phyloP scores from a whole-genome alignment of 768 basidiomycete species.

The Candolleomyces aberdarensis region DNA sequence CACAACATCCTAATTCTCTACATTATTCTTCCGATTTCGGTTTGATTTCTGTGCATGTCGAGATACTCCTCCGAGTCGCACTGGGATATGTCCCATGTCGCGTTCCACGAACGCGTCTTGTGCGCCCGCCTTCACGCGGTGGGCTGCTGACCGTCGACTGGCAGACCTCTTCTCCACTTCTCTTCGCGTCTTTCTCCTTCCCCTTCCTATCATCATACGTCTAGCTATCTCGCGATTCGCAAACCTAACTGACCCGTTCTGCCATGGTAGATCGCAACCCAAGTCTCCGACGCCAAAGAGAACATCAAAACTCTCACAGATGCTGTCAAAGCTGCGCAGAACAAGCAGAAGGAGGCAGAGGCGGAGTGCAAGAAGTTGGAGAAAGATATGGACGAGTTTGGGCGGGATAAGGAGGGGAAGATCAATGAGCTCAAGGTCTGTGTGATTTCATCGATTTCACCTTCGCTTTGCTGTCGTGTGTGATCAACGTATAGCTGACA shows the following conservation, averaged over 20 bases:
- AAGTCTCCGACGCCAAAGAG: constrained; percentile 72
- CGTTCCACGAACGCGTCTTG: too few species aligned
- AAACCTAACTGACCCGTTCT: neutral
- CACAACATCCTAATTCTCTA: too few species aligned
- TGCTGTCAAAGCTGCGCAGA: constrained; percentile 61
- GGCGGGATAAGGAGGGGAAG: constrained; percentile 98
- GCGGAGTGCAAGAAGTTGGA: constrained; percentile 85
- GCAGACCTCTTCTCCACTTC: too few species aligned
- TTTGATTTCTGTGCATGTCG: too few species aligned
- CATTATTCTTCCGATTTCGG: too few species aligned
- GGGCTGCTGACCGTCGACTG: too few species aligned
- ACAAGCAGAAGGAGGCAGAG: constrained; percentile 73
- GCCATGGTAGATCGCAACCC: constrained; percentile 62
- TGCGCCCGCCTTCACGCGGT: too few species aligned
- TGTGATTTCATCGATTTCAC: neutral
- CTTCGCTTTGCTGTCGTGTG: neutral
- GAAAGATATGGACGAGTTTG: constrained; percentile 97
- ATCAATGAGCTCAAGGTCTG: constrained; percentile 86
- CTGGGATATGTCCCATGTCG: too few species aligned
- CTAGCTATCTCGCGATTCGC: neutral
- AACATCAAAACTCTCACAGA: constrained; percentile 55
- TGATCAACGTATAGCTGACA: neutral
- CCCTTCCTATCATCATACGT: neutral
- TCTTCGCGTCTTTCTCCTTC: neutral
- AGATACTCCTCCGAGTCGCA: too few species aligned